These are phyloP conservation scores for Ophiostoma fasciatum DNA, from an alignment of 2,329 filamentous ascomycete species.

Conservation along the genomic window DNA sequence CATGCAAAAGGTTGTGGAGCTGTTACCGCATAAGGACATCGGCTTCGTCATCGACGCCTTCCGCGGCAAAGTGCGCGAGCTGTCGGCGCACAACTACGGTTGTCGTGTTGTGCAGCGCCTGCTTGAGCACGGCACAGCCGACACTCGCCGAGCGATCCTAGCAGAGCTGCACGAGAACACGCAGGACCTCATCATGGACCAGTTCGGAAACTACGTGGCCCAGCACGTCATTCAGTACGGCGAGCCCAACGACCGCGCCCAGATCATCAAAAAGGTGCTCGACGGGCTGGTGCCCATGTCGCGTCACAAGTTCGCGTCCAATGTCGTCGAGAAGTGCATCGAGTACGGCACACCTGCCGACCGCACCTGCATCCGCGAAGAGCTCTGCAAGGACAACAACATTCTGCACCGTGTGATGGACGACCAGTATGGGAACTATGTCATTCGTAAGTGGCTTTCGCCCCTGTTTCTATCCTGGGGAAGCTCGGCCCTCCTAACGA, in stretches of 20 bases:
- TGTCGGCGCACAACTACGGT: constrained; percentile 70
- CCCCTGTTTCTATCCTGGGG: too few species aligned
- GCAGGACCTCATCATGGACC: constrained; percentile 60
- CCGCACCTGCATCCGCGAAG: constrained; percentile 50
- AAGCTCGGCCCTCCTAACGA: constrained; percentile 9
- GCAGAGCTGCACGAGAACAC: constrained; percentile 64
- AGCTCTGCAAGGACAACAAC: constrained; percentile 42
- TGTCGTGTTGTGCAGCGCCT: constrained; percentile 90
- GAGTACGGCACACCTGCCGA: constrained; percentile 54
- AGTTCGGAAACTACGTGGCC: constrained; percentile 92
- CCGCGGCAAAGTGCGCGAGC: constrained; percentile 54
- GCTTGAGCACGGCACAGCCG: constrained; percentile 64
- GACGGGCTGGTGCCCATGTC: constrained; percentile 59
- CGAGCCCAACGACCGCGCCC: constrained; percentile 52
- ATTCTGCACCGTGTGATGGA: constrained; percentile 58
- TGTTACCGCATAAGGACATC: constrained; percentile 62
- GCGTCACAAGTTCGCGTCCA: constrained; percentile 93
- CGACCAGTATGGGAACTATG: constrained; percentile 91
- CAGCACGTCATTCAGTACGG: constrained; percentile 83
- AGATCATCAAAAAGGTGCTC: constrained; percentile 61
- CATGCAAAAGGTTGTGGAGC: constrained; percentile 81
- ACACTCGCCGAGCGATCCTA: constrained; percentile 58
- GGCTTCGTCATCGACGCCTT: constrained; percentile 76
- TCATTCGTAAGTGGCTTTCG: constrained; percentile 59
- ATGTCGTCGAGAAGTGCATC: constrained; percentile 91